Evolutionary conservation across 225 moss, liverwort and hornwort genomes (phyloP).

Genomic region (Straminergon stramineum): DNA sequence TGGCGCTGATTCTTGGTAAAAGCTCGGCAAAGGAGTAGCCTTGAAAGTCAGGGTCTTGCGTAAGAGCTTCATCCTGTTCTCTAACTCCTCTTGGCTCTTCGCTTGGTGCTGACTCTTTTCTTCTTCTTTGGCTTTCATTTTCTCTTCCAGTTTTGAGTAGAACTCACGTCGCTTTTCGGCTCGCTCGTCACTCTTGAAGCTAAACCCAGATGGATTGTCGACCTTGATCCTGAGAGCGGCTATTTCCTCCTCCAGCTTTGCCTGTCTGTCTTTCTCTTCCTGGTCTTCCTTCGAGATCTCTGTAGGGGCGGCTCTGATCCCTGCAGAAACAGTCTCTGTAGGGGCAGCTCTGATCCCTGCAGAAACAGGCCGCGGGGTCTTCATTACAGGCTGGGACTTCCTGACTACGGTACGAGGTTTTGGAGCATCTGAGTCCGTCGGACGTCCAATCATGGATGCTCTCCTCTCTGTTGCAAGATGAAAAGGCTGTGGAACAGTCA

Average conservation of each 20-base stretch:
- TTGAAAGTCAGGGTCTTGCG: constrained; percentile 89
- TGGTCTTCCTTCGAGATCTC: constrained; percentile 43
- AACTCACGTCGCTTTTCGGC: constrained; percentile 86
- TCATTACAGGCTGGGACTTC: constrained; percentile 9
- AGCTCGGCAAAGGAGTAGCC: constrained; percentile 84
- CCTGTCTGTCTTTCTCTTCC: constrained; percentile 21
- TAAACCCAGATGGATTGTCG: constrained; percentile 66
- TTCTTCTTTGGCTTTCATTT: constrained; percentile 75
- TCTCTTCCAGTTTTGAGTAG: constrained; percentile 81
- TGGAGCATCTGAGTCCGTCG: constrained; percentile 32
- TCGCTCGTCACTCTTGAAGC: constrained; percentile 80
- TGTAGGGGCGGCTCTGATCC: constrained; percentile 27
- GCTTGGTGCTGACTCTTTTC: constrained; percentile 84
- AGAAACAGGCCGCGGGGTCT: not conserved
- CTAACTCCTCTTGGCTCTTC: constrained; percentile 84
- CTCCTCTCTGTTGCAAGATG: constrained; percentile 79
- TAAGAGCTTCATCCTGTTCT: constrained; percentile 75
- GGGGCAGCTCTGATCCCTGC: constrained; percentile 24
- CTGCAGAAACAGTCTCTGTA: constrained; percentile 8
- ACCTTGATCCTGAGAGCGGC: constrained; percentile 60
- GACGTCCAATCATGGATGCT: constrained; percentile 65
- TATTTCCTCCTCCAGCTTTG: constrained; percentile 39
- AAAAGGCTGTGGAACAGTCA: constrained; percentile 87
- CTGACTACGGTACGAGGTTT: not conserved
- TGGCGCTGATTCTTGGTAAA: constrained; percentile 80